Evolutionary conservation across 345 rosid species (phyloP).

Genomic region (Litchi chinensis): DNA sequence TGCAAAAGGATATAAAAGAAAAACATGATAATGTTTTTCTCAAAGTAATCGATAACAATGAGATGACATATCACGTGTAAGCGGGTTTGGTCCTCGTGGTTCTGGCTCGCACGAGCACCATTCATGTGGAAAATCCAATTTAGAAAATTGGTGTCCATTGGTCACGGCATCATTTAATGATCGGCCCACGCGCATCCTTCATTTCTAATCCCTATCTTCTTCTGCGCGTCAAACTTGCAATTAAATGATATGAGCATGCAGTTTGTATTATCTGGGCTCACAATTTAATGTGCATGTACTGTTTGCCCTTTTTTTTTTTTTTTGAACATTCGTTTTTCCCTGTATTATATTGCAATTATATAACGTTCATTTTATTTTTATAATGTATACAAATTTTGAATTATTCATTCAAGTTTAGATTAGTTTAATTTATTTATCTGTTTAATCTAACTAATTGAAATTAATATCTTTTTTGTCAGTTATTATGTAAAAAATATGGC

Average conservation of each 20-base stretch:
- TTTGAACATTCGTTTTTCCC: not conserved
- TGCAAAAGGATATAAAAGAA: not conserved
- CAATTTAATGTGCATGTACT: not conserved
- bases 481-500: too few relatives aligned
- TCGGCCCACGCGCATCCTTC: not conserved
- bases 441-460: not conserved
- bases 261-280: not conserved
- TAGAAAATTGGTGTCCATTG: not conserved
- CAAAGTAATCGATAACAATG: not conserved
- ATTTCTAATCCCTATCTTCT: not conserved
- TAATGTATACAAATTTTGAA: too few relatives aligned
- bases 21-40: not conserved
- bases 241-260: slow-evolving; percentile 3
- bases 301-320: not conserved
- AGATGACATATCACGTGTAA: not conserved
- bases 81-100: not conserved
- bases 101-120: not conserved
- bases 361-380: not conserved
- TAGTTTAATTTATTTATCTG: too few relatives aligned
- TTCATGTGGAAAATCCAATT: not conserved
- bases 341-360: too few relatives aligned
- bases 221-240: not conserved
- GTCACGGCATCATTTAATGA: not conserved
- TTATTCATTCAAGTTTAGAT: not conserved
- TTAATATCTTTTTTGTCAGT: not conserved